A percentile compares a stretch with the other conserved stretches of the same genome.
These are phyloP conservation scores for Furcasterigmium sp. DNA, from an alignment of 2,329 filamentous ascomycete species.

Conservation along the genomic window DNA sequence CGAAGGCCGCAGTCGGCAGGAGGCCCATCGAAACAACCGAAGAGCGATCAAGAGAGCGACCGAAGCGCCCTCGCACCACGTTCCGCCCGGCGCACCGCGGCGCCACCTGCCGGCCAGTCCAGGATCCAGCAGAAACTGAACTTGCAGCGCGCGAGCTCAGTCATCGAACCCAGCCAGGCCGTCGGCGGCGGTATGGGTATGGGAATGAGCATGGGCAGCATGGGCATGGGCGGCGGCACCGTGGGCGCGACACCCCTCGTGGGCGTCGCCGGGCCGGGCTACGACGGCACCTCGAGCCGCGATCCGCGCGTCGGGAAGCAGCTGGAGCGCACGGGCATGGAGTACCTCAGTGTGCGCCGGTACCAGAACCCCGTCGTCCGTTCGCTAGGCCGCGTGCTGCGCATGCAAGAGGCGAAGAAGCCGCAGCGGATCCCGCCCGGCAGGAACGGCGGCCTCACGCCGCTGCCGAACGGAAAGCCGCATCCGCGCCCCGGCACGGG, in stretches of 20 bases:
- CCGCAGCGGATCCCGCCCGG: constrained; percentile 39
- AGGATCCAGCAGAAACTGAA: constrained; percentile 73
- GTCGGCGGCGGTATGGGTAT: constrained; percentile 18
- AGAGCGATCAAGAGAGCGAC: constrained; percentile 26
- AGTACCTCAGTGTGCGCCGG: constrained; percentile 68
- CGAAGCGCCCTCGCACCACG: constrained; percentile 42
- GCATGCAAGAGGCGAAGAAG: constrained; percentile 36
- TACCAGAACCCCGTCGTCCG: constrained; percentile 67
- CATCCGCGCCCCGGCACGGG: constrained; percentile 21
- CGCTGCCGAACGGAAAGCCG: constrained; percentile 26
- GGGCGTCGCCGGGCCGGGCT: constrained; percentile 48
- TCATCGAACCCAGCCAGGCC: constrained; percentile 59
- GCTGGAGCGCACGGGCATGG: constrained; percentile 64
- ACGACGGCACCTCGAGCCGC: constrained; percentile 42
- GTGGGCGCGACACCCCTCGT: constrained; percentile 41
- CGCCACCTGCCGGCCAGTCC: constrained; percentile 49
- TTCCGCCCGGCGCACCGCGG: constrained; percentile 31
- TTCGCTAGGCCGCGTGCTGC: constrained; percentile 42
- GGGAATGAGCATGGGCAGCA: constrained; percentile 15
- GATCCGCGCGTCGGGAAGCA: constrained; percentile 61
- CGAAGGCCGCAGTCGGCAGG: constrained; percentile 27
- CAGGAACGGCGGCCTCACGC: constrained; percentile 27
- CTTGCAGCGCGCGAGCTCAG: constrained; percentile 67
- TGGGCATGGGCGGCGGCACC: constrained; percentile 23
- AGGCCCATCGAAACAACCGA: constrained; percentile 10